Evolutionary conservation across 2,329 filamentous ascomycete species (phyloP), one percentile per base, ranked within the genome.

Genomic region (Ascochyta clinopodiicola): DNA sequence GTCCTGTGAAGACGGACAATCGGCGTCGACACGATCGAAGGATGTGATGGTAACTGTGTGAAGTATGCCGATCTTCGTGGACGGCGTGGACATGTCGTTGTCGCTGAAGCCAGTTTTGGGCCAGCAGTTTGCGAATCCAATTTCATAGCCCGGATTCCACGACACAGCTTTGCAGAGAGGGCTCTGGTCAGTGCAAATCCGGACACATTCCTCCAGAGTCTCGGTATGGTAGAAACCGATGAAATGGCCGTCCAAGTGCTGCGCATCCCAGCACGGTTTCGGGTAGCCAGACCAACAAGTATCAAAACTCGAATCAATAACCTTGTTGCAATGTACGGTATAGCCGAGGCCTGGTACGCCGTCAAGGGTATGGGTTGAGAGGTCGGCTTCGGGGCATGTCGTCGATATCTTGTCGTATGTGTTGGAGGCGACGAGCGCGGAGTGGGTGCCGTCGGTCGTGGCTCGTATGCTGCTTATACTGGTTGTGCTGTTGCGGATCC

Each of bases 101-200:
- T 56, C 46, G 0, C 34, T 31, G 6, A 57, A 67, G 1, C 60
- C 65, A 0, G 63, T 66, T 24, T 71, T 74, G 17, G 63, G 68
- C 60, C 62, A 68, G 60, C 71, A 74, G 36, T 74, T 74, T n/a
- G 70, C 70, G 32, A 58, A 73, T 5, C 71, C 71, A 29, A 70
- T 66, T 37, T 66, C 50, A 3, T 71, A 56, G 2, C 48, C 61
- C 0, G 70, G 69, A 29, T 67, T 70, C 64, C 68, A 74, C 0
- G 61, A 59, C 1, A 72, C 71, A 3, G 61, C 69, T 27, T 56
- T 61, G 44, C 71, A 74, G 12, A 72, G 64, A 0, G 71, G 71
- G 17, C 67, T 63, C 42, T 68, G 59, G 10, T 67, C 60, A 2
- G 67, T 52, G 38, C 71, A 74, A n/a, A 66, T 59, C 2, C 50